Conservation (phyloP, 192 early-diverging fungal genomes). For the Rhizophlyctis rosea region DNA sequence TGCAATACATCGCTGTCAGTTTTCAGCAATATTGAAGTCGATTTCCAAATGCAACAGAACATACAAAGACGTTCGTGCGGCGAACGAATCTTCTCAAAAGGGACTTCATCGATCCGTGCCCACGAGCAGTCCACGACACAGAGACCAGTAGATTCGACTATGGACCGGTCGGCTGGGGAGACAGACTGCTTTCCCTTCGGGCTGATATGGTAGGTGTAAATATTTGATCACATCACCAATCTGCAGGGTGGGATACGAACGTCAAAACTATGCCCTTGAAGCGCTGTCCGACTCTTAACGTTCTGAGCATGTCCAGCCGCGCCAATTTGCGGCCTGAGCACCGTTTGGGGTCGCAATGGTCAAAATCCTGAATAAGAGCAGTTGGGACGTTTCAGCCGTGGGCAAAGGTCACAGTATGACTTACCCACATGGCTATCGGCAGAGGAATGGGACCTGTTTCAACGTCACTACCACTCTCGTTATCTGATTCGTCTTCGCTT, state of each 20-base stretch:
- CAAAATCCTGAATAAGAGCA: conserved; percentile 92
- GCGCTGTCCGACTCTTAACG: conserved; percentile 73
- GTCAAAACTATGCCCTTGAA: conserved; percentile 86
- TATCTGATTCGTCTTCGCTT: no score
- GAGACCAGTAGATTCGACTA: conserved; percentile 73
- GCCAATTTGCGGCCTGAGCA: conserved; percentile 91
- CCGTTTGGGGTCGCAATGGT: conserved; percentile 97
- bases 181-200: conserved; percentile 86
- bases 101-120: conserved; percentile 92
- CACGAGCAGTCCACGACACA: conserved; percentile 98
- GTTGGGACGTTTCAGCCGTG: no score
- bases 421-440: no score
- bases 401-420: no score
- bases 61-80: conserved; percentile 81
- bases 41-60: no score
- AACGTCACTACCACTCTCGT: no score
- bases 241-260: background rate
- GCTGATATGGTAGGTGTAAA: conserved; percentile 30
- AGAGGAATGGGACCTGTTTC: no score
- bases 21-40: no score
- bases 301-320: conserved; percentile 74
- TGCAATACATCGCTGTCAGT: no score
- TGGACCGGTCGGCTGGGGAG: conserved; percentile 76
- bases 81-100: conserved; percentile 82
- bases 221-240: conserved; percentile 2